A percentile compares a stretch with the other conserved stretches of the same genome.
Evolutionary conservation across 2,329 filamentous ascomycete species (phyloP).

Genomic region (Orbilia javanica): DNA sequence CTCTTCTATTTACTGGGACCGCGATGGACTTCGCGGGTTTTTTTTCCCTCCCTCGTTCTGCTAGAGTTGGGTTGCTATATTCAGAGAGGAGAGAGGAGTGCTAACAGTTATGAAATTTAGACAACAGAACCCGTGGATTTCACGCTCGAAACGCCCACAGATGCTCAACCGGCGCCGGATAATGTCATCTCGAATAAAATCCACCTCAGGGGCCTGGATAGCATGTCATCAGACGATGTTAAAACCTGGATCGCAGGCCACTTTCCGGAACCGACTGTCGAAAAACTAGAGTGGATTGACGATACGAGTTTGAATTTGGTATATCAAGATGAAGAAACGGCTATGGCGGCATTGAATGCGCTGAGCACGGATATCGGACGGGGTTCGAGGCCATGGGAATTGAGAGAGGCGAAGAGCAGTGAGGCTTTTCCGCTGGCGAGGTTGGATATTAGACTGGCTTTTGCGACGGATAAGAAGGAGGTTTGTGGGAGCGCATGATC

Average conservation of each 20-base stretch:
- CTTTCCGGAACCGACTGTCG: slow-evolving; percentile 71
- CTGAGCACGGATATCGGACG: slow-evolving; percentile 65
- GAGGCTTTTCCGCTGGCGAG: slow-evolving; percentile 76
- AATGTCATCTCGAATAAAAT: slow-evolving; percentile 73
- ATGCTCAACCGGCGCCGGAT: slow-evolving; percentile 18
- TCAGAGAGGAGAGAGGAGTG: neutral
- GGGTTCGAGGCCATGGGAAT: slow-evolving; percentile 69
- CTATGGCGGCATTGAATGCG: slow-evolving; percentile 69
- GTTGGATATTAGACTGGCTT: slow-evolving; percentile 80
- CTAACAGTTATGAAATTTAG: slow-evolving; percentile 19
- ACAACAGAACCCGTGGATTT: slow-evolving; percentile 17
- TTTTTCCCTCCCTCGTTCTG: neutral
- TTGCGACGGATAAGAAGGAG: slow-evolving; percentile 82
- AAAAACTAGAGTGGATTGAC: slow-evolving; percentile 91
- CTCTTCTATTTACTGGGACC: neutral
- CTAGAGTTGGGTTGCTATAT: neutral
- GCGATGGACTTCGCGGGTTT: neutral
- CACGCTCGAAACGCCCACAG: slow-evolving; percentile 32
- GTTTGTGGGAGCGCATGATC: slow-evolving; percentile 15
- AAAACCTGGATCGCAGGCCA: slow-evolving; percentile 79
- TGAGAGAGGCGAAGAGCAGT: slow-evolving; percentile 78
- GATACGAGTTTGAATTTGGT: slow-evolving; percentile 85
- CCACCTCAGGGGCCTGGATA: slow-evolving; percentile 86
- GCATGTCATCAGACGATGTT: slow-evolving; percentile 83
- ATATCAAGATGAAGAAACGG: slow-evolving; percentile 73